These are phyloP conservation scores for Xanthoconium stramineum DNA, from an alignment of 768 basidiomycete species.

Conservation along the genomic window DNA sequence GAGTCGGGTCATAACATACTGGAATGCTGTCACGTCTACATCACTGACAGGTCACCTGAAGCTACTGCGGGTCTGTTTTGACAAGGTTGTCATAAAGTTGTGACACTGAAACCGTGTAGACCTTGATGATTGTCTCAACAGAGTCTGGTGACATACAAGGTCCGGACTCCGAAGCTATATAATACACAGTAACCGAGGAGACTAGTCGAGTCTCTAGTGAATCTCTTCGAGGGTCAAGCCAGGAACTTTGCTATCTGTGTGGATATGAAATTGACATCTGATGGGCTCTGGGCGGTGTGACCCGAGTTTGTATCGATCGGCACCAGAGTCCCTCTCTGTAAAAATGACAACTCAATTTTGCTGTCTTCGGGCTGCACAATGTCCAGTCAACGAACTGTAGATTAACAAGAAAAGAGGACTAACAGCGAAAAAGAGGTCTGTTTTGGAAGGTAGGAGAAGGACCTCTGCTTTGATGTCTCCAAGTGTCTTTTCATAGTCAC, in stretches of 20 bases:
- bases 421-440: slow-evolving; percentile 56
- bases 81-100: too few relatives aligned
- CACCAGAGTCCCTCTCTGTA: slow-evolving; percentile 42
- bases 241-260: slow-evolving; percentile 13
- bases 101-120: too few relatives aligned
- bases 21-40: too few relatives aligned
- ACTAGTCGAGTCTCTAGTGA: neutral
- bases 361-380: slow-evolving; percentile 49
- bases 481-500: slow-evolving; percentile 41
- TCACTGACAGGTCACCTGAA: too few relatives aligned
- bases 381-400: neutral
- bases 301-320: slow-evolving; percentile 37
- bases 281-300: slow-evolving; percentile 7
- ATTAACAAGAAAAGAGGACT: neutral
- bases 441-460: slow-evolving; percentile 55
- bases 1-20: too few relatives aligned
- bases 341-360: slow-evolving; percentile 39
- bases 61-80: too few relatives aligned
- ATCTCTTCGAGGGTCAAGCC: neutral
- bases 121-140: neutral
- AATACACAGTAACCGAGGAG: neutral
- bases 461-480: slow-evolving; percentile 46
- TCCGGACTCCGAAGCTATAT: neutral
- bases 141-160: neutral
- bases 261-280: slow-evolving; percentile 10